A percentile compares a stretch with the other conserved stretches of the same genome.
phyloP scores from a whole-genome alignment of 1,139 yeast genomes.

The Candida sp. region DNA sequence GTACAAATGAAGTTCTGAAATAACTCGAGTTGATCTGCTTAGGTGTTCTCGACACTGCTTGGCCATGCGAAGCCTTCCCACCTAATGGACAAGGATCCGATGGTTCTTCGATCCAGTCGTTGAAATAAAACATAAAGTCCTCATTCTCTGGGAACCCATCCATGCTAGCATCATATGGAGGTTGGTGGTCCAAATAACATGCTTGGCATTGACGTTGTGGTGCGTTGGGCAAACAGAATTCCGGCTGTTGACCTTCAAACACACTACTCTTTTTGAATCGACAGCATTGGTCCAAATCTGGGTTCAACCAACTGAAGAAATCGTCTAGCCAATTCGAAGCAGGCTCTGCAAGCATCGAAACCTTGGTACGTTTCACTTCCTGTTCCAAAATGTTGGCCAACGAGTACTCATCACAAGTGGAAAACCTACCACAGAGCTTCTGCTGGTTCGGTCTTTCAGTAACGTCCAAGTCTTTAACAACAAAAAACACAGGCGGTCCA shows the following conservation, averaged over 20 bases:
- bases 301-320: slow-evolving; percentile 85
- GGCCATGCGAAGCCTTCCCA: slow-evolving; percentile 90
- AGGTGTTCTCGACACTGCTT: slow-evolving; percentile 51
- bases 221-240: slow-evolving; percentile 69
- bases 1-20: slow-evolving; percentile 82
- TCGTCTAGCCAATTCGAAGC: slow-evolving; percentile 95
- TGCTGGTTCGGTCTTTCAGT: slow-evolving; percentile 68
- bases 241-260: slow-evolving; percentile 19
- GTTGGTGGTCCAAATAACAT: slow-evolving; percentile 62
- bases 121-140: slow-evolving; percentile 70
- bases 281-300: slow-evolving; percentile 87
- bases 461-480: slow-evolving; percentile 67
- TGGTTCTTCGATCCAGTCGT: slow-evolving; percentile 83
- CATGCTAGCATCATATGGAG: slow-evolving; percentile 76
- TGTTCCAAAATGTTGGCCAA: slow-evolving; percentile 86
- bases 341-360: slow-evolving; percentile 78
- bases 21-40: slow-evolving; percentile 56
- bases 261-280: slow-evolving; percentile 51
- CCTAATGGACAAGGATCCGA: slow-evolving; percentile 96
- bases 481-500: slow-evolving; percentile 94
- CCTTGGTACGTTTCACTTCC: slow-evolving; percentile 69
- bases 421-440: slow-evolving; percentile 83
- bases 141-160: slow-evolving; percentile 78
- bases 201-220: slow-evolving; percentile 76
- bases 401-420: slow-evolving; percentile 81